Conservation (phyloP, 352 stramenopile genomes). For the Thalassiosira mediterranea region DNA sequence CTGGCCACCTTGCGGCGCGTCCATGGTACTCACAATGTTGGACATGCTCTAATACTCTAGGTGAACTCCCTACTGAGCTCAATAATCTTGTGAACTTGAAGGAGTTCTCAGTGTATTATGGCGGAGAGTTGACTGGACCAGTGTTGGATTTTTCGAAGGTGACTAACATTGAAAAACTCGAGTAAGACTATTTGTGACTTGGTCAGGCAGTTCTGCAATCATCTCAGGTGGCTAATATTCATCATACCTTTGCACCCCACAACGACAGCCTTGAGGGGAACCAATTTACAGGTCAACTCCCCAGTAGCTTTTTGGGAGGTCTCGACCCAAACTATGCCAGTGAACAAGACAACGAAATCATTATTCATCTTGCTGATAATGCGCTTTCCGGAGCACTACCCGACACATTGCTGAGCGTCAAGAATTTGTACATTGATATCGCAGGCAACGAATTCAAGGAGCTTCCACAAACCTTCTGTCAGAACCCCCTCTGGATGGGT, state of each 20-base stretch:
- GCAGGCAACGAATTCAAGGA: conserved; percentile 54
- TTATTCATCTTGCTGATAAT: conserved; percentile 74
- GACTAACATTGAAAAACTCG: conserved; percentile 53
- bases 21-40: too few relatives aligned
- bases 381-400: conserved; percentile 54
- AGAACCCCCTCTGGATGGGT: conserved; percentile 53
- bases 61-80: conserved; percentile 49
- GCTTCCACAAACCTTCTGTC: conserved; percentile 49
- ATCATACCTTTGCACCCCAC: background rate
- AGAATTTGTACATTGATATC: conserved; percentile 62
- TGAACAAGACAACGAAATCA: conserved; percentile 49
- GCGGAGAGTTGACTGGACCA: conserved; percentile 31
- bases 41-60: conserved; percentile 16
- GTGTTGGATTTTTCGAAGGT: conserved; percentile 49
- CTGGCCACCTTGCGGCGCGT: too few relatives aligned
- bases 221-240: background rate
- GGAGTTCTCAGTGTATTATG: conserved; percentile 57
- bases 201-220: too few relatives aligned
- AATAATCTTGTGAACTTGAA: conserved; percentile 56
- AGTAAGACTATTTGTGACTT: conserved; percentile 39
- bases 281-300: conserved; percentile 50
- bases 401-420: conserved; percentile 46
- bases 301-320: conserved; percentile 61
- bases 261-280: conserved; percentile 34
- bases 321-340: conserved; percentile 46